These are phyloP conservation scores for Sphagnurus paluster DNA, from an alignment of 1,284 basidiomycete species.

Conservation along the genomic window DNA sequence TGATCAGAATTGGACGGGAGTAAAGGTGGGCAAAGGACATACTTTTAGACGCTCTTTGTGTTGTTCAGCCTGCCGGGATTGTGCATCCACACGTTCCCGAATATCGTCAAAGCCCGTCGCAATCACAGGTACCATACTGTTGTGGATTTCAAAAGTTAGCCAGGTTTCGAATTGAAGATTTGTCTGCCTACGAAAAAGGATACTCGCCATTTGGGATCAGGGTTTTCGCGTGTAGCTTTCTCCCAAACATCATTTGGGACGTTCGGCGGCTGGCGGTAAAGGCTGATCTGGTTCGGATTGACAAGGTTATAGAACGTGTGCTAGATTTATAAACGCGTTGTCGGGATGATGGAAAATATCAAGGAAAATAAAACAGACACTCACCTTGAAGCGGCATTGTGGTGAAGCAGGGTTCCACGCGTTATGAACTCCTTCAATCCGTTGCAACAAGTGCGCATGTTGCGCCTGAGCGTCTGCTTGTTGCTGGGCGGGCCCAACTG, in stretches of 20 bases:
- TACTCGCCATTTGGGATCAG: constrained; percentile 77
- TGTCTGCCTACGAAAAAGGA: too few relatives aligned
- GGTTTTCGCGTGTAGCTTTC: constrained; percentile 80
- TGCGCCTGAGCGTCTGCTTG: constrained; percentile 63
- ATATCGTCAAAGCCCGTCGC: constrained; percentile 85
- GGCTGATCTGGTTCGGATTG: constrained; percentile 65
- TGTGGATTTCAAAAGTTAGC: constrained; percentile 4
- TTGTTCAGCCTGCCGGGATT: constrained; percentile 65
- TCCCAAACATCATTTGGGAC: constrained; percentile 82
- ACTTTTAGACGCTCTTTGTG: constrained; percentile 71
- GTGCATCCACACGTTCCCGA: constrained; percentile 78
- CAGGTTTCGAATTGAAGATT: neutral
- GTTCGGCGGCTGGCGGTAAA: constrained; percentile 76
- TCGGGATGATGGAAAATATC: neutral
- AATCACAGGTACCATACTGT: constrained; percentile 79
- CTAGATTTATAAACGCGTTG: constrained; percentile 33
- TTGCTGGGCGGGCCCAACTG: constrained; percentile 41
- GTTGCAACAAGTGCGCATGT: constrained; percentile 55
- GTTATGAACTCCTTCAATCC: constrained; percentile 66
- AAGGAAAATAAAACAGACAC: constrained; percentile 20
- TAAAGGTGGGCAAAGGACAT: constrained; percentile 1
- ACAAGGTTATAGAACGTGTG: constrained; percentile 88
- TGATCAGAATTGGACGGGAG: neutral
- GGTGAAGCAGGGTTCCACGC: constrained; percentile 75
- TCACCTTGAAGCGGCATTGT: constrained; percentile 81